Evolutionary conservation across 352 stramenopile species (phyloP).

Genomic region (Pythium dissimile): DNA sequence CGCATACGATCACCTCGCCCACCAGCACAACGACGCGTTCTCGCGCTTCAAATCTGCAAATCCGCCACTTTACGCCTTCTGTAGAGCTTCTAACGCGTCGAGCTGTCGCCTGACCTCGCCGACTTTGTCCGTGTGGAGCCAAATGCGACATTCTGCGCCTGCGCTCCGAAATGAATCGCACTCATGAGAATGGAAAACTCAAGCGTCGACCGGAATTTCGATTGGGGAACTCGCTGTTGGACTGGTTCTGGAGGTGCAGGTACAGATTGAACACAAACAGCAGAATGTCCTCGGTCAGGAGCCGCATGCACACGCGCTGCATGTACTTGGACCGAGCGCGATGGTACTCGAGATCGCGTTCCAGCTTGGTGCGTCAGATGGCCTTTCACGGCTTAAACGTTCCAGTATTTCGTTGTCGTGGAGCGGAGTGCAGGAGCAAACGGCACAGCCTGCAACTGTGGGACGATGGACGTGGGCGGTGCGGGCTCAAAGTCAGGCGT

Average conservation of each 20-base stretch:
- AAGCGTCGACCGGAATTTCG: constrained; percentile 19
- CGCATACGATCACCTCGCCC: constrained; percentile 20
- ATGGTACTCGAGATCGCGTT: constrained; percentile 20
- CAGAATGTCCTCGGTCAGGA: constrained; percentile 21
- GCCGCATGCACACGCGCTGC: constrained; percentile 18
- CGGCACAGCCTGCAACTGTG: background rate
- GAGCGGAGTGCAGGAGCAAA: background rate
- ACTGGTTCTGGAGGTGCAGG: constrained; percentile 20
- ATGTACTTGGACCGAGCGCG: constrained; percentile 17
- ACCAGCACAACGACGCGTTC: constrained; percentile 13
- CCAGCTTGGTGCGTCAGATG: constrained; percentile 9
- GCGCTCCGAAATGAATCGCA: constrained; percentile 18
- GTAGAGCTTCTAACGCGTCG: background rate
- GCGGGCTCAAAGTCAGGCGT: background rate
- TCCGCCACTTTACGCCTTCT: too few relatives aligned
- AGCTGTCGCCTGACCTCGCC: constrained; percentile 9
- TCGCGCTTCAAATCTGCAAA: too few relatives aligned
- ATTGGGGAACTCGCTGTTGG: constrained; percentile 11
- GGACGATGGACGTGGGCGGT: background rate
- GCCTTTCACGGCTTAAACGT: background rate
- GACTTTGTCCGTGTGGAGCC: constrained; percentile 19
- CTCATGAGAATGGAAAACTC: constrained; percentile 26
- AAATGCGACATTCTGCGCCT: constrained; percentile 20
- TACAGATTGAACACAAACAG: constrained; percentile 23
- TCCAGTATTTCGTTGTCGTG: background rate